Percentiles rank a stretch among this genome's conserved stretches.
Conservation (phyloP, 805 yeast genomes). For the Candida corydali region DNA sequence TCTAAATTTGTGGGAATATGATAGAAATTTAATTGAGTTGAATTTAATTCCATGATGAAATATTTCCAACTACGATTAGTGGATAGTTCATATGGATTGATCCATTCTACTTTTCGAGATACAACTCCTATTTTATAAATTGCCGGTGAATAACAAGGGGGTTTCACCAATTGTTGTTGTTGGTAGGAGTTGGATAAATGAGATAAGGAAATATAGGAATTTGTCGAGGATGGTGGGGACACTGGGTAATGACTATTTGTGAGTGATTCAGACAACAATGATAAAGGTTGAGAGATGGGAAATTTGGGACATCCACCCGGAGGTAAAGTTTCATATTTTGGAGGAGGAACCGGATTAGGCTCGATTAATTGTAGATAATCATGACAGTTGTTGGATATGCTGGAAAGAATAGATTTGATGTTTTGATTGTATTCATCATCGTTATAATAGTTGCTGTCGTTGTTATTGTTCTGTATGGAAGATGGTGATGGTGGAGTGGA, state of each 20-base stretch:
- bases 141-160: conserved; percentile 68
- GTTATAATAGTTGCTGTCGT: no score
- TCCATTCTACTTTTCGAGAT: conserved; percentile 68
- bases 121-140: conserved; percentile 56
- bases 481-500: conserved; percentile 7
- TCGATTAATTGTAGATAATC: conserved; percentile 30
- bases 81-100: conserved; percentile 71
- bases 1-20: conserved; percentile 31
- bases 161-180: conserved; percentile 10
- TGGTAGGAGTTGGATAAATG: background rate
- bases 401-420: background rate
- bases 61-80: conserved; percentile 67
- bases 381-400: conserved; percentile 2
- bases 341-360: conserved; percentile 37
- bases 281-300: conserved; percentile 17
- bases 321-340: conserved; percentile 31
- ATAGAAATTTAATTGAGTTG: conserved; percentile 80
- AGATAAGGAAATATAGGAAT: background rate
- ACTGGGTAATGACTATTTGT: background rate
- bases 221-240: background rate
- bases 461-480: background rate
- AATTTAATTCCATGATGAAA: conserved; percentile 69
- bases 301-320: conserved; percentile 44
- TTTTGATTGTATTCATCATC: background rate
- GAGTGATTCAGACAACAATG: background rate